Evolutionary conservation across 805 yeast species (phyloP).

Genomic region (Pichia insulana): DNA sequence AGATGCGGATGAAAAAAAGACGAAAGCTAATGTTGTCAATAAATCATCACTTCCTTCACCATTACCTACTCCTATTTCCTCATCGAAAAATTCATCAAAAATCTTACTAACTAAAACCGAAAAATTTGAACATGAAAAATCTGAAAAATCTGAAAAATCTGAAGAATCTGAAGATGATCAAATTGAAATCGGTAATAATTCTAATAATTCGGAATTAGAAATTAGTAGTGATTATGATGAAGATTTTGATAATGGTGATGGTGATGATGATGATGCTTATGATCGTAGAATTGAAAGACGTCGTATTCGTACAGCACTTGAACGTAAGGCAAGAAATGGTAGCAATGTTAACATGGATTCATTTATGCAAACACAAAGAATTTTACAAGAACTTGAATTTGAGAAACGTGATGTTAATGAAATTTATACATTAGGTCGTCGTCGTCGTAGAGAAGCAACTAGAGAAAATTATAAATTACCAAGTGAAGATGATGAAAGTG

Average conservation of each 20-base stretch:
- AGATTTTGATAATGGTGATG: constrained; percentile 1
- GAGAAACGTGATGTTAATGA: constrained; percentile 11
- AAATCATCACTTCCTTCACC: no score
- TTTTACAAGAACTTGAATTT: constrained; percentile 12
- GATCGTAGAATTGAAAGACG: not conserved
- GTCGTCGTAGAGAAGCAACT: constrained; percentile 13
- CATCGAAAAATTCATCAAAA: no score
- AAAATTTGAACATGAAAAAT: not conserved
- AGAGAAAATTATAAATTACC: constrained; percentile 73
- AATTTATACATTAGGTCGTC: constrained; percentile 3
- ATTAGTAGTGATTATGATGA: not conserved
- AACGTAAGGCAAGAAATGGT: not conserved
- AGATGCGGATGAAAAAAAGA: no score
- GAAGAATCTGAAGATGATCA: not conserved
- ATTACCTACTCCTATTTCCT: no score
- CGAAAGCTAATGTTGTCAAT: no score
- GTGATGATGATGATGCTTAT: not conserved
- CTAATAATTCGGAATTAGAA: not conserved
- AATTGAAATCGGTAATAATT: not conserved
- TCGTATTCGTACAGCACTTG: no score
- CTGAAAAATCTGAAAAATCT: not conserved
- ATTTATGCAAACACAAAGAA: constrained; percentile 4
- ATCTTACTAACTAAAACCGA: no score
- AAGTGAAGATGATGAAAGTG: constrained; percentile 45
- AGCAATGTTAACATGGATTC: no score